phyloP scores from a whole-genome alignment of 176 grass and related monocot species.

The Cenchrus purpureus region DNA sequence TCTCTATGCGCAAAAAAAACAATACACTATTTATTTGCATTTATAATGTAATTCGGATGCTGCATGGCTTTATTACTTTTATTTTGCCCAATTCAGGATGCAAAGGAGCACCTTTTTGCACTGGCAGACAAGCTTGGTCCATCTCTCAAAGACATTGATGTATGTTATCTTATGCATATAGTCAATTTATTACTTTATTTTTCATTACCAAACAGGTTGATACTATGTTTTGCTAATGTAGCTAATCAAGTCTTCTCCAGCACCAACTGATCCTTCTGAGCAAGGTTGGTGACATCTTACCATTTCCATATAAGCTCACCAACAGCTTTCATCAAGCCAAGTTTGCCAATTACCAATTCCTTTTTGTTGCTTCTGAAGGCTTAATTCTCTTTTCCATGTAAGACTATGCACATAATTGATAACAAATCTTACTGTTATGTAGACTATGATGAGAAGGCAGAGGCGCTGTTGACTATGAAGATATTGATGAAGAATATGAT shows the following conservation, averaged over 20 bases:
- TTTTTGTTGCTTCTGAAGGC: slow-evolving; percentile 21
- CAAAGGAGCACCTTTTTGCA: slow-evolving; percentile 97
- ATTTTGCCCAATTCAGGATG: slow-evolving; percentile 71
- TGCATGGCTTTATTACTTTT: slow-evolving; percentile 31
- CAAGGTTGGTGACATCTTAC: slow-evolving; percentile 68
- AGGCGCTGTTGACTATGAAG: slow-evolving; percentile 97
- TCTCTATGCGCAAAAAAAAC: background rate
- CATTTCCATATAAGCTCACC: slow-evolving; percentile 24
- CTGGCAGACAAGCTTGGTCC: slow-evolving; percentile 91
- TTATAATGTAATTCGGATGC: background rate
- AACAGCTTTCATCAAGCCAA: background rate
- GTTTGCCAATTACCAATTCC: slow-evolving; percentile 17
- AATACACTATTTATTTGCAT: slow-evolving; percentile 4
- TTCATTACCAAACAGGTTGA: slow-evolving; percentile 41
- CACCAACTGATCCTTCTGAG: slow-evolving; percentile 78
- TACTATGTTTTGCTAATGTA: slow-evolving; percentile 51
- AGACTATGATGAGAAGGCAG: slow-evolving; percentile 99
- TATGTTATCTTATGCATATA: slow-evolving; percentile 50
- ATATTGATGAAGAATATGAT: slow-evolving; percentile 99
- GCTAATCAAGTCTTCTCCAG: slow-evolving; percentile 87
- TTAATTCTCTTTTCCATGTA: slow-evolving; percentile 21
- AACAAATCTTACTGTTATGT: slow-evolving; percentile 24
- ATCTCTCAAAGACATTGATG: slow-evolving; percentile 92
- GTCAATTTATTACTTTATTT: slow-evolving; percentile 25
- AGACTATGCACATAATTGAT: slow-evolving; percentile 37